Evolutionary conservation across 2,329 filamentous ascomycete species (phyloP).

Genomic region (Colletotrichum liriopes): DNA sequence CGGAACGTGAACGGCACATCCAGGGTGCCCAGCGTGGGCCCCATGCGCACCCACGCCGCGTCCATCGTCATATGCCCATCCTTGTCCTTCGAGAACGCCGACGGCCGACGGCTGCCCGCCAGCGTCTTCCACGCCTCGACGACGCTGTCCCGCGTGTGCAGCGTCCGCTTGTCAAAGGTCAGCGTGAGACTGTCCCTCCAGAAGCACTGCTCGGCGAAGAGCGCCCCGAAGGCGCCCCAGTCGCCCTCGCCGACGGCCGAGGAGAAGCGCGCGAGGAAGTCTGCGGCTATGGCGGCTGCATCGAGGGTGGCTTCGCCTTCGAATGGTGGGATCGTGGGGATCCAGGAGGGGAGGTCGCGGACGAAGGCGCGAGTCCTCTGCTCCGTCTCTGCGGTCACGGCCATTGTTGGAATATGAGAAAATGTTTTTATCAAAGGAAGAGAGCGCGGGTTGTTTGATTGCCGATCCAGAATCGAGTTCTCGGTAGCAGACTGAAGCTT

Average conservation of each 20-base stretch:
- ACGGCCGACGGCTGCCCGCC: background rate
- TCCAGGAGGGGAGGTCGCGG: slow-evolving; percentile 23
- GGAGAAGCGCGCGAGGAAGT: slow-evolving; percentile 17
- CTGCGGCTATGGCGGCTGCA: background rate
- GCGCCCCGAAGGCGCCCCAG: slow-evolving; percentile 27
- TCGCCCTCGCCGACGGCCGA: slow-evolving; percentile 4
- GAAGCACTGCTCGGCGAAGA: slow-evolving; percentile 26
- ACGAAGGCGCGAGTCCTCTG: slow-evolving; percentile 9
- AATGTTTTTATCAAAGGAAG: background rate
- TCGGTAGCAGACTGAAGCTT: too few relatives aligned
- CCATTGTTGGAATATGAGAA: slow-evolving; percentile 5
- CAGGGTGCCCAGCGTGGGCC: background rate
- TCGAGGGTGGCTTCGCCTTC: slow-evolving; percentile 23
- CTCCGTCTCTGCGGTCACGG: background rate
- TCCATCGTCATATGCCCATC: slow-evolving; percentile 1
- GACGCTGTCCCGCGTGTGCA: slow-evolving; percentile 13
- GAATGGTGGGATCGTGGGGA: slow-evolving; percentile 28
- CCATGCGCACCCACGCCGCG: slow-evolving; percentile 7
- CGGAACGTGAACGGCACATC: slow-evolving; percentile 32
- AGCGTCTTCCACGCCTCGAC: slow-evolving; percentile 22
- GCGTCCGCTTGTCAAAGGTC: slow-evolving; percentile 41
- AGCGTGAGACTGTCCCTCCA: slow-evolving; percentile 37
- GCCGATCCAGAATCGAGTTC: too few relatives aligned
- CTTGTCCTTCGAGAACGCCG: background rate
- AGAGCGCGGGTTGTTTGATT: background rate